Percentiles rank a stretch among this genome's conserved stretches.
phyloP scores from a whole-genome alignment of 192 early-diverging fungal species.

The Backusella sp. region DNA sequence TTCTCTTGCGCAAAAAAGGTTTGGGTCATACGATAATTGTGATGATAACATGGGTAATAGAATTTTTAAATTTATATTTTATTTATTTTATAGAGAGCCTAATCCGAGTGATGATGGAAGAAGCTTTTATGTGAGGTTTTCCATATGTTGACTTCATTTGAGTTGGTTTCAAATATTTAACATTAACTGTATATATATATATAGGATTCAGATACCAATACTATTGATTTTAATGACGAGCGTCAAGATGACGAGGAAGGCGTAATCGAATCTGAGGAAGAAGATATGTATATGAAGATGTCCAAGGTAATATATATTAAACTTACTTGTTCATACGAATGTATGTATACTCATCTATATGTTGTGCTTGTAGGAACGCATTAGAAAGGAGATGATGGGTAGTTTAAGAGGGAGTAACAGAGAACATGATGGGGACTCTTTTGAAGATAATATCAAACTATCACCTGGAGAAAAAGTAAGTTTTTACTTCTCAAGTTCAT shows the following conservation, averaged over 20 bases:
- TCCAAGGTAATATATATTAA: constrained; percentile 32
- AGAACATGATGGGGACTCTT: constrained; percentile 38
- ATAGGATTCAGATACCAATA: constrained; percentile 55
- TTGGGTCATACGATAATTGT: constrained; percentile 42
- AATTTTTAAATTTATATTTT: background rate
- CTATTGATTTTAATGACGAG: constrained; percentile 75
- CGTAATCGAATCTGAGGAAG: constrained; percentile 61
- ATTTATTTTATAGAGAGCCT: background rate
- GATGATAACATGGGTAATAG: background rate
- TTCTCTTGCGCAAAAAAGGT: background rate
- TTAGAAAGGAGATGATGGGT: constrained; percentile 44
- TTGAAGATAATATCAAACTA: constrained; percentile 19
- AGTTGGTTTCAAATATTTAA: background rate
- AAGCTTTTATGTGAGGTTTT: background rate
- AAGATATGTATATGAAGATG: constrained; percentile 63
- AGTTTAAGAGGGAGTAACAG: constrained; percentile 26
- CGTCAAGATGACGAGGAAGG: constrained; percentile 82
- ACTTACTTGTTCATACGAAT: background rate
- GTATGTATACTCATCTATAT: background rate
- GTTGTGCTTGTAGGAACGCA: constrained; percentile 14
- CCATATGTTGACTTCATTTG: background rate
- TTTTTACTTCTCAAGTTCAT: too few species aligned
- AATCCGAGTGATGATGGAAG: background rate
- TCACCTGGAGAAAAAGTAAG: constrained; percentile 36
- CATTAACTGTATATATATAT: background rate